Evolutionary conservation across 2,329 filamentous ascomycete genomes (phyloP), one percentile per base, ranked within the genome.

Genomic region (Cladosporium oxysporum): DNA sequence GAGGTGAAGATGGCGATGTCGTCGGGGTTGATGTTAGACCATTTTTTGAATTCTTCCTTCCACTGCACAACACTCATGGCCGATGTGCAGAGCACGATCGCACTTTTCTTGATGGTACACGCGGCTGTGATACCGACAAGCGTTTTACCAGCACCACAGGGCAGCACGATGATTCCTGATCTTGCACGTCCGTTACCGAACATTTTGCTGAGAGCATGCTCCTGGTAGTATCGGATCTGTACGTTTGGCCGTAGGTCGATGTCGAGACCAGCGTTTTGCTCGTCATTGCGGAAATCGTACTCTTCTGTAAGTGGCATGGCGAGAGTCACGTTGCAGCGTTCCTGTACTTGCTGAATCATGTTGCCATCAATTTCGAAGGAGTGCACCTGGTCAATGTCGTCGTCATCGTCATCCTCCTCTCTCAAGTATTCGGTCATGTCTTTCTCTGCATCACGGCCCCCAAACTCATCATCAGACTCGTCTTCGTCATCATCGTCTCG

Each of bases 51-150:
- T 75, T 99, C 95, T 67, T 95, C 90, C 67, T 93, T 86, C 95
- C 95, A 99, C 78, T 99, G 95, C 23, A 96, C 90, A 6, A 96
- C 95, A 7, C 93, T 97, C 94, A 99, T 99, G 63, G 92, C 94
- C 75, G 92, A 97, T 2, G 95, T 99, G 80, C 93, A 97, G 23
- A 99, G 87, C 8, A 99, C 92, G 66, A 99, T 94, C 26, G 93
- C 89, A 12, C 93, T 93, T 81, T 98, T 99, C 78, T 96, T 96
- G 79, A 99, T 94, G 4, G 95, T 98, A 79, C 95, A 98, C 23
- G 93, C 95, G 50, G 95, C 95, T 23, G 95, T 98, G 71, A 99
- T 97, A n/a, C 95, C 95, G 18, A 99, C 95, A 49, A 99, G 82
- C 1, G 95, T 99, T 82, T 99, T 99, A 67, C 95, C 95, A 21